Base-by-base conservation (phyloP, 2,329 filamentous ascomycete genomes). In the Sporothrix dimorphospora region DNA sequence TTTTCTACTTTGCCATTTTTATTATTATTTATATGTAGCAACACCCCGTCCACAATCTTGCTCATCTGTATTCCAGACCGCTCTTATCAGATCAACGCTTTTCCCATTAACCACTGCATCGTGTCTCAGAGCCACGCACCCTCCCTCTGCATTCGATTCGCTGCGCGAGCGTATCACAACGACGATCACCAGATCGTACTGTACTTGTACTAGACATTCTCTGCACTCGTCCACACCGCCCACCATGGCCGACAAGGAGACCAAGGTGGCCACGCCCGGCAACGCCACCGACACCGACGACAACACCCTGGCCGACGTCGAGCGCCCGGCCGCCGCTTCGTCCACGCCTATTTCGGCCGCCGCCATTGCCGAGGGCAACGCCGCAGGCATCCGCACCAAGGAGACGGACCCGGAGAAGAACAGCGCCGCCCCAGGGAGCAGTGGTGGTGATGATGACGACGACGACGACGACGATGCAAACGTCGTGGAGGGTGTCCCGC, bases 221-320 rank as follows among this genome's bases (percentile, higher is more conserved):
- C 21, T 9, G 2, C 61, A 47, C 12, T 21, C 34, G 11, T 19
- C 38, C 5, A 12, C 59, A 45, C 24, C 21, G 6, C 3, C 38
- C 4, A 49, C n/a, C 4, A 69, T 70, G 66, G 16, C 66, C n/a
- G 47, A 66, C 14, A 57, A 57, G 53, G 67, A 72, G 12, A 70
- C 69, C 7, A 30, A 61, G 40, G 24, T 40, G 8, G 38, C 69
- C 27, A 55, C 45, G 30, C 30, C 49, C 24, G 59, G 61, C 70
- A 45, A 61, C 19, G 72, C 45, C 57, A 51, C 47, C 42, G 72
- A 73, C 30, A 70, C 70, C 30, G 72, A 73, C 59, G 66, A 68
- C 72, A 70, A 57, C 72, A 73, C 72, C 1, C 19, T 71, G 11
- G 27, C 45, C 40, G 65, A 42, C 3, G 19, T n/a, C 34, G 51